Percentiles rank a stretch among this genome's conserved stretches.
Evolutionary conservation across 177 flowering plant species (phyloP).

Genomic region (Tripterygium wilfordii): DNA sequence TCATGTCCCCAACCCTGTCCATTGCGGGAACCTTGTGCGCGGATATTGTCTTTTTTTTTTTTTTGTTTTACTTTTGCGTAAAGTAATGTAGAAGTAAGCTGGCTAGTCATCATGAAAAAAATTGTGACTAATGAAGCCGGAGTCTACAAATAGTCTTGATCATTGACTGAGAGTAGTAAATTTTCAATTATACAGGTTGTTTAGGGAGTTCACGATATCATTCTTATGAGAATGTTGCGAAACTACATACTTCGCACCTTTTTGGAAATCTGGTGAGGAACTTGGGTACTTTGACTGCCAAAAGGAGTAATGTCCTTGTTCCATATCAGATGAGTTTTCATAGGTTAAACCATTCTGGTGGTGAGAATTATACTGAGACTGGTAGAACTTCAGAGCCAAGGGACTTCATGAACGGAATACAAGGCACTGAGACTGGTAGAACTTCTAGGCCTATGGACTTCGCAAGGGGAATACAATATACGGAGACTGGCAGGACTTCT

Average conservation of each 20-base stretch:
- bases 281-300: not conserved
- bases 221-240: not conserved
- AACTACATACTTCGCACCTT: not conserved
- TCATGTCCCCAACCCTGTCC: no score
- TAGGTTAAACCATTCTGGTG: conserved; percentile 13
- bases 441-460: conserved; percentile 14
- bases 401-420: conserved; percentile 5
- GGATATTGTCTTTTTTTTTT: no score
- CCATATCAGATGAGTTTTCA: conserved; percentile 12
- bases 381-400: conserved; percentile 8
- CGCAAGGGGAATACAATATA: conserved; percentile 21
- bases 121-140: no score
- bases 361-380: conserved; percentile 12
- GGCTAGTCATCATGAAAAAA: no score
- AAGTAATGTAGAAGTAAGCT: no score
- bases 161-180: not conserved
- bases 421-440: conserved; percentile 9
- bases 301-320: conserved; percentile 4
- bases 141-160: not conserved
- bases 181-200: conserved; percentile 1
- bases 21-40: no score
- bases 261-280: not conserved
- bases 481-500: no score
- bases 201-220: not conserved
- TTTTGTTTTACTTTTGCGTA: no score